A percentile compares a stretch with the other conserved stretches of the same genome.
These are phyloP conservation scores for Phaseolus lunatus DNA, from an alignment of 306 rosid species.

Conservation along the genomic window DNA sequence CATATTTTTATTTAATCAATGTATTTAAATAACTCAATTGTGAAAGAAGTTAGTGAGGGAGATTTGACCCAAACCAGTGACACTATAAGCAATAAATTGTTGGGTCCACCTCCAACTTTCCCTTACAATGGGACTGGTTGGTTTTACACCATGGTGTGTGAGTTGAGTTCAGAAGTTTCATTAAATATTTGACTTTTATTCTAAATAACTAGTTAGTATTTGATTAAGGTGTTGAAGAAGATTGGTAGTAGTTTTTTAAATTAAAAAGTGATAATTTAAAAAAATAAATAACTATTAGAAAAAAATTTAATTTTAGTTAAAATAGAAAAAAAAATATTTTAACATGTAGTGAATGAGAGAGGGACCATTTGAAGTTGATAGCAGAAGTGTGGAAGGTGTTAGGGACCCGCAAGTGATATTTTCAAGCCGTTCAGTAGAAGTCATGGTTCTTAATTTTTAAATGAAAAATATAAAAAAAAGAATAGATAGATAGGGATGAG, in stretches of 20 bases:
- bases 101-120: conserved; percentile 40
- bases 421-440: conserved; percentile 42
- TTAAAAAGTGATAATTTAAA: no score
- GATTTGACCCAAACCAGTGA: conserved; percentile 29
- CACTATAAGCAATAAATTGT: conserved; percentile 31
- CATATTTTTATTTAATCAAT: no score
- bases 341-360: background rate
- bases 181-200: conserved; percentile 48
- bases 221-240: background rate
- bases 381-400: background rate
- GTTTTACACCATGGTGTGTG: background rate
- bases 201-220: background rate
- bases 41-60: background rate
- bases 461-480: background rate
- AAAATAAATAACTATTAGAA: no score
- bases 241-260: background rate
- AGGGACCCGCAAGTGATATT: conserved; percentile 28
- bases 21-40: no score
- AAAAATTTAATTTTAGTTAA: no score
- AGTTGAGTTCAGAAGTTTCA: background rate
- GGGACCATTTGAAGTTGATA: conserved; percentile 22
- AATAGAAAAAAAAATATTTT: background rate
- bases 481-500: background rate
- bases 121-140: background rate
- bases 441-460: background rate